Conservation (phyloP, 306 rosid species). For the Aeschynomene evenia region DNA sequence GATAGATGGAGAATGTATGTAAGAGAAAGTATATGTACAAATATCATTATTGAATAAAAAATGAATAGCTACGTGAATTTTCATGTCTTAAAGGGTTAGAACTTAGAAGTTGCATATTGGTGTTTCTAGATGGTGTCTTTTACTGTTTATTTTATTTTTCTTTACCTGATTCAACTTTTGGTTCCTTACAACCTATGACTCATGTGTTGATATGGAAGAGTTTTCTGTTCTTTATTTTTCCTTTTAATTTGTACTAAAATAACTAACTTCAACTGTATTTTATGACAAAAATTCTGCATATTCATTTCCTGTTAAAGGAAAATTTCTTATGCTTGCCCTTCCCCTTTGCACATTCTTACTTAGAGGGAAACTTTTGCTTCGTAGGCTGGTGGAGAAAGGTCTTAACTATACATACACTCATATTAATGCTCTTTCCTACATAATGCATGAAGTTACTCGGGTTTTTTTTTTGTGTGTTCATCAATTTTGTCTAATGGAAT, state of each 20-base stretch:
- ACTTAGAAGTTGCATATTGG: neutral
- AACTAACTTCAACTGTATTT: constrained; percentile 2
- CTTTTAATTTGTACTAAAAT: neutral
- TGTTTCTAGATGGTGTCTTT: neutral
- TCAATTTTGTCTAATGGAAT: constrained; percentile 50
- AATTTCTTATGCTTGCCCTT: neutral
- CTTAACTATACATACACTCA: constrained; percentile 48
- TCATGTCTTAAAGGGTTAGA: neutral
- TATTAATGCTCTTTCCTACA: constrained; percentile 45
- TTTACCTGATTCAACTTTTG: neutral
- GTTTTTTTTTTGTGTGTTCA: constrained; percentile 50
- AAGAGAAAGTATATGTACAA: too few species aligned
- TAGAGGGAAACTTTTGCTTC: constrained; percentile 43
- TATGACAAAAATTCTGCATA: neutral
- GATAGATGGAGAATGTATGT: too few species aligned
- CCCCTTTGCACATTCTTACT: constrained; percentile 44
- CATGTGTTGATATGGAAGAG: neutral
- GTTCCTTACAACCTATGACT: neutral
- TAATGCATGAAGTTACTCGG: constrained; percentile 50
- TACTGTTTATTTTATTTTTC: neutral
- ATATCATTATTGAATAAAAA: too few species aligned
- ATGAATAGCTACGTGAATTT: neutral
- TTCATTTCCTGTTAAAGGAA: constrained; percentile 9
- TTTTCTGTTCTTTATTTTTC: neutral
- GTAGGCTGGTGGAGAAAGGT: constrained; percentile 46